Percentiles rank a stretch among this genome's conserved stretches.
These are phyloP conservation scores for Colletotrichum liriopes DNA, from an alignment of 2,329 filamentous ascomycete genomes.

Conservation along the genomic window DNA sequence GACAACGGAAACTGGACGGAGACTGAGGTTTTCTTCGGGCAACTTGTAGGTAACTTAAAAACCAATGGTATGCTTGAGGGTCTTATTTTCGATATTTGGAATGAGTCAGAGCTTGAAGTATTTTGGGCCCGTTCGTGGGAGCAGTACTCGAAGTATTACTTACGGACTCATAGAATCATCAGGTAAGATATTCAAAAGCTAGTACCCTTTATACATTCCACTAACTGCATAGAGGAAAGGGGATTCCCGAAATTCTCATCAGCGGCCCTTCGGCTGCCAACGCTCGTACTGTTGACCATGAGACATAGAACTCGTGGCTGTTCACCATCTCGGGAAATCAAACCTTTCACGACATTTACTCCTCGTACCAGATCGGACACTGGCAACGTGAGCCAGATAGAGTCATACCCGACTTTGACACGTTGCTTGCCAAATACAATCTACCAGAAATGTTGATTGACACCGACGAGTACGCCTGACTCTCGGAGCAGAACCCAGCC, in stretches of 20 bases:
- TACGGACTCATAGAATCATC: constrained; percentile 42
- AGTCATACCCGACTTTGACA: constrained; percentile 42
- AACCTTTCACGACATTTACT: constrained; percentile 41
- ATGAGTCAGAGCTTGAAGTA: constrained; percentile 62
- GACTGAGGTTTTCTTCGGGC: constrained; percentile 60
- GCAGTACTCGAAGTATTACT: constrained; percentile 44
- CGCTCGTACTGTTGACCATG: constrained; percentile 10
- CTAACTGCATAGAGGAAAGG: constrained; percentile 29
- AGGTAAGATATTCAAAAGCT: constrained; percentile 29
- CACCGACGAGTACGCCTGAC: constrained; percentile 64
- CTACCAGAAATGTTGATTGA: constrained; percentile 57
- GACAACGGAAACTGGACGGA: constrained; percentile 64
- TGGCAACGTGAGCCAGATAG: constrained; percentile 29
- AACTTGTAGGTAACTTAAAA: constrained; percentile 55
- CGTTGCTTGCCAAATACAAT: constrained; percentile 48
- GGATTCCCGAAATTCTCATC: constrained; percentile 30
- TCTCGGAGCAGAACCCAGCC: constrained; percentile 58
- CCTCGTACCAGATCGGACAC: constrained; percentile 42
- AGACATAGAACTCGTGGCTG: constrained; percentile 29
- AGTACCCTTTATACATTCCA: accelerated
- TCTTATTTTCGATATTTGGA: constrained; percentile 67
- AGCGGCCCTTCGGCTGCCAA: constrained; percentile 29
- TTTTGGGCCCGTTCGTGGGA: constrained; percentile 45
- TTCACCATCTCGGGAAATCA: constrained; percentile 28
- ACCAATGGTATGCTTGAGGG: constrained; percentile 55